A percentile compares a stretch with the other conserved stretches of the same genome.
These are phyloP conservation scores for Vararia minispora DNA, from an alignment of 768 basidiomycete species.

Conservation along the genomic window DNA sequence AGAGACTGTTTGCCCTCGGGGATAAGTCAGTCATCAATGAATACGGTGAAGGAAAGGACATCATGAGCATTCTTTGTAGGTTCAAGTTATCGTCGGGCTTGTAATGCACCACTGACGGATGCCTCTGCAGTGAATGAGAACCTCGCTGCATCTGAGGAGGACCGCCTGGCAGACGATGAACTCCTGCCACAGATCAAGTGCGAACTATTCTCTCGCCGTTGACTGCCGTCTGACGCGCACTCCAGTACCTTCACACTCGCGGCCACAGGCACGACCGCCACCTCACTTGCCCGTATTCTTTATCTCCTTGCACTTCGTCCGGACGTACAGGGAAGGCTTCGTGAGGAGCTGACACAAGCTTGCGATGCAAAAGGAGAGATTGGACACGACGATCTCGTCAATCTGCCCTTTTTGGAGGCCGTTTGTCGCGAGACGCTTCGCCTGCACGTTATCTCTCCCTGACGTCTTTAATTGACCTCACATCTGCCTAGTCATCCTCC, in stretches of 20 bases:
- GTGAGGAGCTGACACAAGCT: constrained; percentile 3
- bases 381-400: constrained; percentile 21
- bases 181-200: constrained; percentile 26
- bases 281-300: constrained; percentile 1
- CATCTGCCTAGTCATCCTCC: constrained; percentile 1
- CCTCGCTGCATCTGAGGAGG: constrained; percentile 17
- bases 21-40: constrained; percentile 2
- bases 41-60: constrained; percentile 20
- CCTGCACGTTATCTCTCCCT: no score
- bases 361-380: constrained; percentile 13
- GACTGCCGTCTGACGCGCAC: neutral
- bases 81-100: neutral
- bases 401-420: constrained; percentile 36
- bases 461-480: no score
- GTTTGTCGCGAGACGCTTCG: constrained; percentile 91
- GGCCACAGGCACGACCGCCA: constrained; percentile 9
- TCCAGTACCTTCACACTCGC: constrained; percentile 10
- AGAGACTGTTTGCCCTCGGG: constrained; percentile 11
- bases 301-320: constrained; percentile 15
- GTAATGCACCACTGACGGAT: neutral
- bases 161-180: constrained; percentile 24
- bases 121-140: constrained; percentile 24
- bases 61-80: constrained; percentile 31
- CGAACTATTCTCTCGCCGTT: neutral
- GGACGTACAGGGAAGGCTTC: constrained; percentile 22